A percentile compares a stretch with the other conserved stretches of the same genome.
phyloP scores from a whole-genome alignment of 1,284 basidiomycete species.

The Marasmius sp. region DNA sequence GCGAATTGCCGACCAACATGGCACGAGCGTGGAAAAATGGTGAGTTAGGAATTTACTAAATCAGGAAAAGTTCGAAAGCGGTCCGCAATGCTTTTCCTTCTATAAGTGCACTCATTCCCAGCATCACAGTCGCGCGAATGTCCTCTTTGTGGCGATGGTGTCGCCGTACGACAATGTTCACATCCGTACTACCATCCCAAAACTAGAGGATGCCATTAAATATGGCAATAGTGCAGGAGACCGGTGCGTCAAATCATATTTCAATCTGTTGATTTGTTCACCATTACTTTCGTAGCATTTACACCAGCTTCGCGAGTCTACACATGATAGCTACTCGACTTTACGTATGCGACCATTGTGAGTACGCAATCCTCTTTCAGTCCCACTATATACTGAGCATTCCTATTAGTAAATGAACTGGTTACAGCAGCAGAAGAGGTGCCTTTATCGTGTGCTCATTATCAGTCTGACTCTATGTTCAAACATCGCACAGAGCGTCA shows the following conservation, averaged over 20 bases:
- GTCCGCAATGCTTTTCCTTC: not conserved
- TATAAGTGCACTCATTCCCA: not conserved
- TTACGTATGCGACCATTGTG: conserved; percentile 65
- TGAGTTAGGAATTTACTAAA: conserved; percentile 22
- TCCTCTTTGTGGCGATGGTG: conserved; percentile 61
- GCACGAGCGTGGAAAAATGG: conserved; percentile 67
- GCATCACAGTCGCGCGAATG: conserved; percentile 51
- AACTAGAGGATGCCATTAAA: conserved; percentile 60
- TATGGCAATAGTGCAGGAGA: conserved; percentile 69
- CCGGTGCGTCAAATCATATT: conserved; percentile 37
- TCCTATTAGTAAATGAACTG: conserved; percentile 53
- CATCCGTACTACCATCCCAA: conserved; percentile 58
- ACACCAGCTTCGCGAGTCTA: conserved; percentile 57
- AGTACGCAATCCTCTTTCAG: conserved; percentile 19
- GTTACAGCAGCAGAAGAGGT: conserved; percentile 65
- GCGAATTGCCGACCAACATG: conserved; percentile 61
- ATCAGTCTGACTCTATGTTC: conserved; percentile 1
- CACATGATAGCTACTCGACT: conserved; percentile 53
- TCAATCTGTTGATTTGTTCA: not conserved
- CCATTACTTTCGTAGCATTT: conserved; percentile 40
- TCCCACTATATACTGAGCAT: conserved; percentile 1
- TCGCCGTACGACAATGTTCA: conserved; percentile 68
- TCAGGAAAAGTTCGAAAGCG: no score
- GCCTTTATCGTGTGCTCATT: conserved; percentile 6
- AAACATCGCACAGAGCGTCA: conserved; percentile 40